Conservation (phyloP, 768 basidiomycete species). For the Boletus pseudopeckii region DNA sequence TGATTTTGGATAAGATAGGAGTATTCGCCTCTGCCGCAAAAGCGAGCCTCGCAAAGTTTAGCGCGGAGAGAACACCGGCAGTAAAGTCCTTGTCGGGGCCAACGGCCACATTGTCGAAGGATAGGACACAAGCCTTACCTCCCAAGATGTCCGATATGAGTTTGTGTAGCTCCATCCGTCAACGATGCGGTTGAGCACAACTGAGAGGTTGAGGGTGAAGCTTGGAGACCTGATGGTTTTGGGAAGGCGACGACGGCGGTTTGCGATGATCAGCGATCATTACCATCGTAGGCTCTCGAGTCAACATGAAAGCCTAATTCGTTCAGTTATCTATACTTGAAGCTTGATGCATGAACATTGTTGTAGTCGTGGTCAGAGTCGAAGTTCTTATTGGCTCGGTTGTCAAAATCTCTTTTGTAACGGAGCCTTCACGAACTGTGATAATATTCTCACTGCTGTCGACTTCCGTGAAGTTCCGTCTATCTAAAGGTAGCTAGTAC, state of each 20-base stretch:
- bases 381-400: neutral
- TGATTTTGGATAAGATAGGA: conserved; percentile 8
- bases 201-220: neutral
- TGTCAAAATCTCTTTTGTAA: too few relatives aligned
- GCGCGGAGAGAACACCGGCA: conserved; percentile 52
- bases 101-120: conserved; percentile 43
- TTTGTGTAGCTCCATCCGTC: conserved; percentile 10
- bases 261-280: conserved; percentile 1
- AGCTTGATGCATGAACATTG: neutral
- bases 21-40: conserved; percentile 24
- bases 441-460: too few relatives aligned
- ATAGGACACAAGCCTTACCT: conserved; percentile 36
- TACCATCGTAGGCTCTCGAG: neutral
- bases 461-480: too few relatives aligned
- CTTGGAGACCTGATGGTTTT: neutral
- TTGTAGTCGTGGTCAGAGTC: neutral
- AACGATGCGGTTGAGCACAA: neutral
- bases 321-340: neutral
- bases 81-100: conserved; percentile 29
- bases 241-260: conserved; percentile 2
- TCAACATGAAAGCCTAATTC: neutral
- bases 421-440: too few relatives aligned
- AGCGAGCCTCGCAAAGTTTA: conserved; percentile 55
- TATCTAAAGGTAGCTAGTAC: too few relatives aligned
- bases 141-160: conserved; percentile 11